Percentiles rank a stretch among this genome's conserved stretches.
Conservation (phyloP, 345 rosid genomes). For the Trapa bicornis region DNA sequence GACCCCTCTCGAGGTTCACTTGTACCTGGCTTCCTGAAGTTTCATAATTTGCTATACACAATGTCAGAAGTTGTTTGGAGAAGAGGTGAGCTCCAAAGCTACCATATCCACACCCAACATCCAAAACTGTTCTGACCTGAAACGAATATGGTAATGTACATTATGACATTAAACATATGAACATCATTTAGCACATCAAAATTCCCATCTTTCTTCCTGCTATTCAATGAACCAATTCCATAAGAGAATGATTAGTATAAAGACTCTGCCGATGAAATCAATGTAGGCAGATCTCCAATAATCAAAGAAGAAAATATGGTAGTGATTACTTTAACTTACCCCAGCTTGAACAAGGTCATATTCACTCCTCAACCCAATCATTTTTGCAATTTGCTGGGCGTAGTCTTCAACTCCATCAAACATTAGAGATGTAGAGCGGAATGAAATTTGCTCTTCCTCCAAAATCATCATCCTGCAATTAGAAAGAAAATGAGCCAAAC, state of each 20-base stretch:
- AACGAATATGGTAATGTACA: conserved; percentile 5
- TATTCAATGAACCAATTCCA: neutral
- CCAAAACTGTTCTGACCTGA: conserved; percentile 91
- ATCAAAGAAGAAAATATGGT: neutral
- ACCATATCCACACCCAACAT: conserved; percentile 97
- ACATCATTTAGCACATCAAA: neutral
- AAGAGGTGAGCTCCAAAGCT: conserved; percentile 97
- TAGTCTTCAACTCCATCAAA: conserved; percentile 95
- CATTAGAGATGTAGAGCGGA: conserved; percentile 77
- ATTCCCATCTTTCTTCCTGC: neutral
- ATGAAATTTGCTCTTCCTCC: conserved; percentile 93
- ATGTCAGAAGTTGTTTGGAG: conserved; percentile 64
- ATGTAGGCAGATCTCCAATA: no score
- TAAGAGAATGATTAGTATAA: neutral
- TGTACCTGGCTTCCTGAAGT: conserved; percentile 97
- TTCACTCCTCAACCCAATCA: conserved; percentile 84
- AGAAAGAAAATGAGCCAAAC: conserved; percentile 5
- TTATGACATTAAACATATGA: neutral
- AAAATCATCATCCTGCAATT: conserved; percentile 84
- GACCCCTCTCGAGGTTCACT: conserved; percentile 94
- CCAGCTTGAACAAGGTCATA: conserved; percentile 81
- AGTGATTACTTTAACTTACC: conserved; percentile 31
- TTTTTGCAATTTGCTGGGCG: conserved; percentile 93
- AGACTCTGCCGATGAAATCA: neutral
- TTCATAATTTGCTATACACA: conserved; percentile 95